Evolutionary conservation across 768 basidiomycete genomes (phyloP), one percentile per base, ranked within the genome.

Genomic region (Exidia glandulosa): DNA sequence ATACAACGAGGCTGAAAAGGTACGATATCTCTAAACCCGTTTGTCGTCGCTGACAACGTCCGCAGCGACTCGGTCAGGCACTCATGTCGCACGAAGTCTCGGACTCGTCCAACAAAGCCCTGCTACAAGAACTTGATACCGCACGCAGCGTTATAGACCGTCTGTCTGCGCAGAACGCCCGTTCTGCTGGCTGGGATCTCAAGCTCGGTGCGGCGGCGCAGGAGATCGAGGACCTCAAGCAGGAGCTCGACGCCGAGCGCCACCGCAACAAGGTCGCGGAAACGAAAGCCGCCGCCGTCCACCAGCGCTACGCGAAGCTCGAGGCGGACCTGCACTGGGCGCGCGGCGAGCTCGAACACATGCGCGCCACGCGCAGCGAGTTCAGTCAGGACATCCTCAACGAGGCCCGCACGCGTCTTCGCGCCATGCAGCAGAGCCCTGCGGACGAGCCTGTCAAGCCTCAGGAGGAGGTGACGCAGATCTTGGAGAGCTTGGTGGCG

Each of bases 401-500:
- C 52, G 87, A 87, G 61, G 87, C 88, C 1, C 81, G 83, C 30
- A 74, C 77, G 9, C 80, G 81, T 34, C 66, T 93, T 34, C 81
- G 85, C 60, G 75, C 76, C n/a, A 69, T 90, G 50, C 81, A 85
- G 30, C 74, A 75, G 55, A 75, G 81, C 30, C 36, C 34, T 52
- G 30, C 19, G 1, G 16, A 23, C 41, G 27, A 25, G 7, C 14
- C 27, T 19, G 30, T 31, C 7, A 25, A 13, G 6, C 50, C 50
- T 23, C 25, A 12, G 32, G 36, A 61, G 16, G 87, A 88, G 65
- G 73, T 90, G 19, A 83, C 78, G 33, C 74, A 77, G 58, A 83
- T 93, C 13, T 74, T 96, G 14, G 90, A 92, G 69, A 83, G 86
- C n/a, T 76, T 95, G 32, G 91, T 94, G 7, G 82, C 84, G 33